These are phyloP conservation scores for Tolypocladium ophioglossoides DNA, from an alignment of 2,329 filamentous ascomycete genomes.

Conservation along the genomic window DNA sequence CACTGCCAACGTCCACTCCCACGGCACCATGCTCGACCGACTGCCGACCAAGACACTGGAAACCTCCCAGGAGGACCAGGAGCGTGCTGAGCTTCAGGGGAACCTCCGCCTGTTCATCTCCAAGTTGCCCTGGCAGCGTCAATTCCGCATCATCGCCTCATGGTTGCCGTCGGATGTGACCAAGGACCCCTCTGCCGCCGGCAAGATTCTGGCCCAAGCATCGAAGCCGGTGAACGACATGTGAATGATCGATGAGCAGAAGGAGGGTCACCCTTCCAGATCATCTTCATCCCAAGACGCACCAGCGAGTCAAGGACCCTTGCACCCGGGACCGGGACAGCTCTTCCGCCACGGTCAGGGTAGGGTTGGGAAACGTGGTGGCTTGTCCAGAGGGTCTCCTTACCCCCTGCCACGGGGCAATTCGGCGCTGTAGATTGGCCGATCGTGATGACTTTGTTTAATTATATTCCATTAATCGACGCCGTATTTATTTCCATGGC, in stretches of 20 bases:
- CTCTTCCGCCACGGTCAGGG: background rate
- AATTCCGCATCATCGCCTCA: background rate
- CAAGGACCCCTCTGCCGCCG: background rate
- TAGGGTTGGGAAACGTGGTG: background rate
- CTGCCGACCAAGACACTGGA: background rate
- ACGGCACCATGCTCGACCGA: too few relatives aligned
- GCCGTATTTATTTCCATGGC: background rate
- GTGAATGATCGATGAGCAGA: too few relatives aligned
- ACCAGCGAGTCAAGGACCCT: background rate
- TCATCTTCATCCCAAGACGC: background rate
- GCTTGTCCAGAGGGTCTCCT: background rate
- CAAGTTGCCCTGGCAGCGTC: background rate
- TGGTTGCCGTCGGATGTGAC: background rate
- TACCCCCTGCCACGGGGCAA: background rate
- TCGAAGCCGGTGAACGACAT: background rate
- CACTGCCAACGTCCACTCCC: background rate
- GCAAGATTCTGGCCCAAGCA: background rate
- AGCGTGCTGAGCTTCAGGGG: background rate
- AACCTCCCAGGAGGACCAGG: background rate
- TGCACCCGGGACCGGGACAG: background rate
- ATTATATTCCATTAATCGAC: background rate
- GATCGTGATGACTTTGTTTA: background rate
- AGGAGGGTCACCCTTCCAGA: background rate
- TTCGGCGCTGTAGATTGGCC: background rate
- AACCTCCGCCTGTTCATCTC: background rate